These are phyloP conservation scores for Dunaliella primolecta DNA, from an alignment of 139 green algal species.

Conservation along the genomic window DNA sequence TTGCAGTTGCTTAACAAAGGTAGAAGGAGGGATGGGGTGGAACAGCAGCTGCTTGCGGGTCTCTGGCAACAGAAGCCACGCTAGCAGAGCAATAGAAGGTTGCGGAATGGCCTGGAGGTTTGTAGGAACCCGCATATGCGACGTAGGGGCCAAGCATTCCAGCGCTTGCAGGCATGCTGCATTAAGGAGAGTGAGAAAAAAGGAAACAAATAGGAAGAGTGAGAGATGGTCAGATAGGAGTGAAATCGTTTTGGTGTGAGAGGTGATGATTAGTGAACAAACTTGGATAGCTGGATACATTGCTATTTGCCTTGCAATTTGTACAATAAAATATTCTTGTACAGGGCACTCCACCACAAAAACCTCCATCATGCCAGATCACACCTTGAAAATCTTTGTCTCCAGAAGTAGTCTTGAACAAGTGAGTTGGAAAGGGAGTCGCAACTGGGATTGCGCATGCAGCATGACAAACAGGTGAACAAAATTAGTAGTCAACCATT, in stretches of 20 bases:
- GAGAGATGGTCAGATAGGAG: background rate
- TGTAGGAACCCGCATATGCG: background rate
- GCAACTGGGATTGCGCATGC: constrained; percentile 21
- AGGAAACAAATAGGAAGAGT: background rate
- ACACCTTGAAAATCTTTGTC: constrained; percentile 33
- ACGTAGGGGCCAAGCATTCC: background rate
- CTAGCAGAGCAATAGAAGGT: background rate
- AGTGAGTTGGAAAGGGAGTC: constrained; percentile 32
- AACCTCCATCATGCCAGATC: background rate
- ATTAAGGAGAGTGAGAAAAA: background rate
- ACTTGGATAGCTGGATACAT: too few relatives aligned
- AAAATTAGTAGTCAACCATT: too few relatives aligned
- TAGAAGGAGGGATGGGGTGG: background rate
- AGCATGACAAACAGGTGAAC: too few relatives aligned
- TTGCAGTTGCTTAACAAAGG: background rate
- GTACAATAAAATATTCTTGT: too few relatives aligned
- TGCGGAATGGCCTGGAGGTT: background rate
- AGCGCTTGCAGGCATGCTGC: background rate
- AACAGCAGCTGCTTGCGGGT: background rate
- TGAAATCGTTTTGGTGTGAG: background rate
- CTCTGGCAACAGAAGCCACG: background rate
- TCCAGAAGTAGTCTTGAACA: constrained; percentile 5
- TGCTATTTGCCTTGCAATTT: too few relatives aligned
- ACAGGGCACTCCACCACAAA: too few relatives aligned
- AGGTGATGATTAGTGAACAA: too few relatives aligned